Conservation (phyloP, 2,329 filamentous ascomycete genomes). For the Phialocephala sp. region DNA sequence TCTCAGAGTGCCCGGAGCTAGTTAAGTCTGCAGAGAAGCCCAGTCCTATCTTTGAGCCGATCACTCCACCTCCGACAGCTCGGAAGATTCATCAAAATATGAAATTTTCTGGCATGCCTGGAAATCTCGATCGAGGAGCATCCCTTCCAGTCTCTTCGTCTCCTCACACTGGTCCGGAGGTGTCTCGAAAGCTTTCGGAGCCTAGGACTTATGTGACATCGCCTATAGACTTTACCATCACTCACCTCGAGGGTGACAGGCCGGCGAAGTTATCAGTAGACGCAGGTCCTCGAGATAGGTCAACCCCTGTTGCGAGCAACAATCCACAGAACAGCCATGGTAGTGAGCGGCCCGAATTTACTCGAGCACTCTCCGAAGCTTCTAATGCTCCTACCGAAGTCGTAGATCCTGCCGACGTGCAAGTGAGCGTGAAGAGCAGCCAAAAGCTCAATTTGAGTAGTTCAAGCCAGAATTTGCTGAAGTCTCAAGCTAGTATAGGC, state of each 20-base stretch:
- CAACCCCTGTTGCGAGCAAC: not conserved
- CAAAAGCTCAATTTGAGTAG: not conserved
- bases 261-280: not conserved
- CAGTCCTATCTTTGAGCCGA: not conserved
- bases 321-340: not conserved
- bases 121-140: not conserved
- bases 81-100: not conserved
- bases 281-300: not conserved
- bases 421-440: constrained; percentile 5
- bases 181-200: not conserved
- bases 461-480: not conserved
- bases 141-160: not conserved
- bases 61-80: not conserved
- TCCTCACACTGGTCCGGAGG: not conserved
- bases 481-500: not conserved
- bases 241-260: not conserved
- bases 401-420: not conserved
- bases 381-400: not conserved
- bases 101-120: not conserved
- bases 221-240: not conserved
- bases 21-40: not conserved
- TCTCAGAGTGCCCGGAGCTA: not conserved
- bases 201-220: not conserved
- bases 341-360: not conserved
- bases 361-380: not conserved